These are phyloP conservation scores for Triticum aestivum DNA, from an alignment of 176 grass and related monocot genomes.

Conservation along the genomic window DNA sequence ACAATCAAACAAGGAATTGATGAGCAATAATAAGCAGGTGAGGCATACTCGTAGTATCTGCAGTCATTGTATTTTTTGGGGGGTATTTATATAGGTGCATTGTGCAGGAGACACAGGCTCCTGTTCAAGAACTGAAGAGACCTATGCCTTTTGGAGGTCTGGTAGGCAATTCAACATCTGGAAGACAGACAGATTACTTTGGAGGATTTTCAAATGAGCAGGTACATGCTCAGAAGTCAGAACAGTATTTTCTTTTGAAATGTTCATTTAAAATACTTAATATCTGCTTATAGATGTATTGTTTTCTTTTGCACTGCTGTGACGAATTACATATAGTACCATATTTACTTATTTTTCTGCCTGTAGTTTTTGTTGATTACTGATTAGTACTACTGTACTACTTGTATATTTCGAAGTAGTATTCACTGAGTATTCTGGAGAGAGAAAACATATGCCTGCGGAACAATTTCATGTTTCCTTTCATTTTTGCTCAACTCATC, in stretches of 20 bases:
- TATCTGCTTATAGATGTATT: constrained; percentile 17
- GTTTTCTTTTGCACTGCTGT: constrained; percentile 20
- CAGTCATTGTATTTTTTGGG: background rate
- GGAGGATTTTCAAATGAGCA: constrained; percentile 40
- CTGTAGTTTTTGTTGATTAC: background rate
- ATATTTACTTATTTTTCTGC: background rate
- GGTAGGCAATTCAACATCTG: constrained; percentile 49
- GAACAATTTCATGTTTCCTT: background rate
- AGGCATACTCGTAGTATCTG: constrained; percentile 19
- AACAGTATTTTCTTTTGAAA: background rate
- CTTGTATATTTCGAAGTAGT: background rate
- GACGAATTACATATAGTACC: constrained; percentile 3
- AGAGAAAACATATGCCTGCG: background rate
- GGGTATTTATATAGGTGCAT: constrained; percentile 17
- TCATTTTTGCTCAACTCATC: background rate
- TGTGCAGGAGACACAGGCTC: constrained; percentile 23
- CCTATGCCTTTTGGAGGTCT: constrained; percentile 53
- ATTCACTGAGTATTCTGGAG: background rate
- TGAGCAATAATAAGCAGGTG: constrained; percentile 40
- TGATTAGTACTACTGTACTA: no score
- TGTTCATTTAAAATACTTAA: constrained; percentile 25
- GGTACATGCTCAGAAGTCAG: constrained; percentile 31
- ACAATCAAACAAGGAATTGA: constrained; percentile 36
- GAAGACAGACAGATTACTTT: constrained; percentile 28
- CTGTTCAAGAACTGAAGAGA: constrained; percentile 47